Evolutionary conservation across 2,329 filamentous ascomycete species (phyloP), one percentile per base, ranked within the genome.

Genomic region (Penicillium sp.): DNA sequence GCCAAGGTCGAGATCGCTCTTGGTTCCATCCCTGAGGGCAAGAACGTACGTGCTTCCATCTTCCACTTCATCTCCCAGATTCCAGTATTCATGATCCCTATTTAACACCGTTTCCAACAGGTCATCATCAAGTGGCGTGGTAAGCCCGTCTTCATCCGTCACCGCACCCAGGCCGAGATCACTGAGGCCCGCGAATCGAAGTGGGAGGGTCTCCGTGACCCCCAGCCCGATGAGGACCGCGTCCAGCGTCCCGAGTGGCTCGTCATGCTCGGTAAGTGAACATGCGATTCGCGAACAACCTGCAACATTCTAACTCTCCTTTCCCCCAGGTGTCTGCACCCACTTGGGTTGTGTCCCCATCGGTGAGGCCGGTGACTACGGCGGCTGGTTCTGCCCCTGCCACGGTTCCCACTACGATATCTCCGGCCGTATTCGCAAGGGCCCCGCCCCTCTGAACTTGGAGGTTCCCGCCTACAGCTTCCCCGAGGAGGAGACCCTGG

Each of bases 331-430:
- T 80, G 93, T 99, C 79, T 99, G 94, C 89, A 99, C 94, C 73
- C 94, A 99, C 80, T 83, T 99, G 74, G 94, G 94, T 80, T 99
- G 94, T 85, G 94, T 99, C 68, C 94, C 94, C 74, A 99, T 99
- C 72, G 94, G 95, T 73, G 94, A 99, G 83, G 91, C 94, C 64
- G 94, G 94, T 77, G 95, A 99, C 80, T 99, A 83, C 73, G 94
- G 94, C 76, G 94, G 94, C 75, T 99, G 94, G 94, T 99, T 99
- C 89, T 99, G 94, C 84, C 94, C 94, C 65, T 99, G 94, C 89
- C 94, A 99, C 86, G 94, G 94, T 78, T 97, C 92, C 68, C 94
- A 99, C 84, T 99, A 99, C 86, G 94, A 99, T 77, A 97, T 99
- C 78, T 97, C 92, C 63, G 94, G 94, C 77, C 91, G 94, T 80